These are phyloP conservation scores for Diospyros kaki DNA, from an alignment of 148 eudicot genomes.

Conservation along the genomic window DNA sequence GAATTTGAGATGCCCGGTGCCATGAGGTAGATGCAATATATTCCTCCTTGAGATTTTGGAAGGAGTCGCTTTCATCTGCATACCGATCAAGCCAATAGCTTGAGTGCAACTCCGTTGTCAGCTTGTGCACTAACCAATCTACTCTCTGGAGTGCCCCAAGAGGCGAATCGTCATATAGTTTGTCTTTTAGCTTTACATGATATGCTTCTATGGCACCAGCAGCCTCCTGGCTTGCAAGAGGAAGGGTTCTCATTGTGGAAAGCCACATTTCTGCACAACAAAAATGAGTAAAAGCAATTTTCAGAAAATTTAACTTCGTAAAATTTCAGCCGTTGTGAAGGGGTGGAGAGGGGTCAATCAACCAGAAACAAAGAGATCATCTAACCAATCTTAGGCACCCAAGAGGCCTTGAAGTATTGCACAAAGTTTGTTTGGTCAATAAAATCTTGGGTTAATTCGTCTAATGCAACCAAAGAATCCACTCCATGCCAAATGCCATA, in stretches of 20 bases:
- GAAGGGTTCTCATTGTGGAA: slow-evolving; percentile 57
- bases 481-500: slow-evolving; percentile 62
- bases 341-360: not conserved
- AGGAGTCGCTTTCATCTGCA: slow-evolving; percentile 89
- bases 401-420: slow-evolving; percentile 73
- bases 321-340: not conserved
- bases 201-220: slow-evolving; percentile 96
- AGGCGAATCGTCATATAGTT: slow-evolving; percentile 75
- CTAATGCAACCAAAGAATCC: slow-evolving; percentile 44
- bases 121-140: slow-evolving; percentile 91
- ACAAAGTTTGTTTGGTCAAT: slow-evolving; percentile 68
- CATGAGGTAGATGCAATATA: slow-evolving; percentile 87
- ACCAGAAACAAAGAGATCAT: not conserved
- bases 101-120: slow-evolving; percentile 85
- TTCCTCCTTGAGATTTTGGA: slow-evolving; percentile 72
- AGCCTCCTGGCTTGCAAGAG: slow-evolving; percentile 88
- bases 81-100: slow-evolving; percentile 88
- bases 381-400: slow-evolving; percentile 93
- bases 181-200: slow-evolving; percentile 82
- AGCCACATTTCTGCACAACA: slow-evolving; percentile 88
- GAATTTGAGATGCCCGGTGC: slow-evolving; percentile 76
- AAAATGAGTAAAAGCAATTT: not conserved
- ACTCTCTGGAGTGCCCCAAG: slow-evolving; percentile 82
- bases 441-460: slow-evolving; percentile 64
- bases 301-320: not conserved